Evolutionary conservation across 768 basidiomycete species (phyloP).

Genomic region (Leccinellum rugosiceps): DNA sequence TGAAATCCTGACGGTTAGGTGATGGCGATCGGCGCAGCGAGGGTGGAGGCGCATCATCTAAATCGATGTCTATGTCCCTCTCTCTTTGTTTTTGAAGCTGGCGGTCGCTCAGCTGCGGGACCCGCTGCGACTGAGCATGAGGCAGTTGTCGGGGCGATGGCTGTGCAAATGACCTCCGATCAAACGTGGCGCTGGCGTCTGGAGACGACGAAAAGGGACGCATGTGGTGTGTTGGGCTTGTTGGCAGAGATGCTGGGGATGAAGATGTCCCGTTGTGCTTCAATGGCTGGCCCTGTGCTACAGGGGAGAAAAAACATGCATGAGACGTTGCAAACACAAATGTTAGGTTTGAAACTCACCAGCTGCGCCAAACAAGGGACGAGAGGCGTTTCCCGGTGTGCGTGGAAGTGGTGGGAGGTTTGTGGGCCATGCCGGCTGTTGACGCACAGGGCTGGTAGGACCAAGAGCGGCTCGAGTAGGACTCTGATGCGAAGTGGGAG

Average conservation of each 20-base stretch:
- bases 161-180: constrained; percentile 20
- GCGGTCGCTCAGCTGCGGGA: constrained; percentile 21
- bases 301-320: neutral
- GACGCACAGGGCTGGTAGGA: constrained; percentile 15
- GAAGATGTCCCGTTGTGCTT: constrained; percentile 13
- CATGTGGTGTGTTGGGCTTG: constrained; percentile 19
- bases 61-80: constrained; percentile 26
- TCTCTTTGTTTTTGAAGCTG: constrained; percentile 26
- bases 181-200: constrained; percentile 15
- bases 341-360: constrained; percentile 12
- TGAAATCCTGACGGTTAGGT: constrained; percentile 15
- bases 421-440: constrained; percentile 19
- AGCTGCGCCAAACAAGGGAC: constrained; percentile 11
- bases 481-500: constrained; percentile 10
- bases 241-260: constrained; percentile 16
- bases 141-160: constrained; percentile 12
- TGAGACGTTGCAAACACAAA: constrained; percentile 6
- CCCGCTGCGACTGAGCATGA: constrained; percentile 10
- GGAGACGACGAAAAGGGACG: constrained; percentile 19
- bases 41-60: constrained; percentile 44
- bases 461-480: constrained; percentile 6
- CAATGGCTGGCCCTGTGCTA: constrained; percentile 1
- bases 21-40: constrained; percentile 39
- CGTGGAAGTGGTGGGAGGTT: constrained; percentile 31
- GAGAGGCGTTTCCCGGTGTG: constrained; percentile 15